phyloP scores from a whole-genome alignment of 495 filamentous ascomycete genomes.

The Peziza echinospora region DNA sequence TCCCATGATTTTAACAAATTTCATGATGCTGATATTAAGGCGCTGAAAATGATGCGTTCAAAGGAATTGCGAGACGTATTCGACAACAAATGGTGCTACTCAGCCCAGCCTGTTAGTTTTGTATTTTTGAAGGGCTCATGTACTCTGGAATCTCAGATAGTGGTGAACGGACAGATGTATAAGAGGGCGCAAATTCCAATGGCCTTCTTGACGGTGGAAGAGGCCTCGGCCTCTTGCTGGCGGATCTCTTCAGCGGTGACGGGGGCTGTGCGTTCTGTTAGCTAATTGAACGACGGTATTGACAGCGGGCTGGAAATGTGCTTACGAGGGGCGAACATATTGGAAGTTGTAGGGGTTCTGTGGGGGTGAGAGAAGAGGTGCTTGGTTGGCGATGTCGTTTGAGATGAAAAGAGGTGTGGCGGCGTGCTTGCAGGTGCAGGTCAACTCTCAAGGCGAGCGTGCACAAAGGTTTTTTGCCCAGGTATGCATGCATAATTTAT shows the following conservation, averaged over 20 bases:
- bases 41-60: slow-evolving; percentile 23
- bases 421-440: too few species aligned
- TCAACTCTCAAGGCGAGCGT: too few species aligned
- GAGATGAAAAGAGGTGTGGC: too few species aligned
- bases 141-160: too few species aligned
- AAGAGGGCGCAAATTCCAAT: slow-evolving; percentile 42
- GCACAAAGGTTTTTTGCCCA: too few species aligned
- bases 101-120: too few species aligned
- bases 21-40: too few species aligned
- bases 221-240: slow-evolving; percentile 49
- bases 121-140: too few species aligned
- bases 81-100: slow-evolving; percentile 69
- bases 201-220: slow-evolving; percentile 39
- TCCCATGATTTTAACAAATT: slow-evolving; percentile 1
- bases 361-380: too few species aligned
- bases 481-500: too few species aligned
- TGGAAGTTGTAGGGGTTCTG: too few species aligned
- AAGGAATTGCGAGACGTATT: slow-evolving; percentile 52
- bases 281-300: slow-evolving; percentile 5
- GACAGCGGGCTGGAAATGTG: background rate
- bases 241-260: slow-evolving; percentile 31
- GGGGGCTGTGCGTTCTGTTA: slow-evolving; percentile 26
- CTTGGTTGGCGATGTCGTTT: too few species aligned
- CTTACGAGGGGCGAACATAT: slow-evolving; percentile 30
- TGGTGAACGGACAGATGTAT: slow-evolving; percentile 47